Conservation (phyloP, 2,329 filamentous ascomycete species). For the Colletotrichum endophyticum region DNA sequence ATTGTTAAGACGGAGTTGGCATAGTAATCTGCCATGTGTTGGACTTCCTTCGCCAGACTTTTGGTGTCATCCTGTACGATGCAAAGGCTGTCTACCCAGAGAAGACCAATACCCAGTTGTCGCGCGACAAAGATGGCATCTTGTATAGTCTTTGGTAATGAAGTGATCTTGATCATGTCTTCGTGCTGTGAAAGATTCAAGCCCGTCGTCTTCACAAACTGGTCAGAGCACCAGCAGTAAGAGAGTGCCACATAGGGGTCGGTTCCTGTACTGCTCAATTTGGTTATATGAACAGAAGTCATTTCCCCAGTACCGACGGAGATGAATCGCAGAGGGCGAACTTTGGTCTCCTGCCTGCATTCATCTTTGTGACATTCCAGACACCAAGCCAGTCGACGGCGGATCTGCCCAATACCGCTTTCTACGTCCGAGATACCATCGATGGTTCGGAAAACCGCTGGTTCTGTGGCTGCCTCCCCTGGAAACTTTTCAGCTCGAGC, state of each 20-base stretch:
- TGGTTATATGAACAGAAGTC: neutral
- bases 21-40: neutral
- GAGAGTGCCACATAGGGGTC: neutral
- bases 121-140: neutral
- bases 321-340: neutral
- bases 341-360: neutral
- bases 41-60: neutral
- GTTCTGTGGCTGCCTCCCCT: neutral
- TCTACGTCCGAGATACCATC: neutral
- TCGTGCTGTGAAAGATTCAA: neutral
- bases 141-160: neutral
- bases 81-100: neutral
- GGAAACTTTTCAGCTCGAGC: neutral
- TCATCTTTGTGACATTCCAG: neutral
- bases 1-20: neutral
- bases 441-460: neutral
- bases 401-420: neutral
- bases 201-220: neutral
- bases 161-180: neutral
- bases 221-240: neutral
- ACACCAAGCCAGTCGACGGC: neutral
- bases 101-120: neutral
- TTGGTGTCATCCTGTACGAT: neutral
- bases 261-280: neutral
- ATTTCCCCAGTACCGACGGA: neutral